Conservation (phyloP, 495 filamentous ascomycete genomes). For the Achaetomiella virescens region DNA sequence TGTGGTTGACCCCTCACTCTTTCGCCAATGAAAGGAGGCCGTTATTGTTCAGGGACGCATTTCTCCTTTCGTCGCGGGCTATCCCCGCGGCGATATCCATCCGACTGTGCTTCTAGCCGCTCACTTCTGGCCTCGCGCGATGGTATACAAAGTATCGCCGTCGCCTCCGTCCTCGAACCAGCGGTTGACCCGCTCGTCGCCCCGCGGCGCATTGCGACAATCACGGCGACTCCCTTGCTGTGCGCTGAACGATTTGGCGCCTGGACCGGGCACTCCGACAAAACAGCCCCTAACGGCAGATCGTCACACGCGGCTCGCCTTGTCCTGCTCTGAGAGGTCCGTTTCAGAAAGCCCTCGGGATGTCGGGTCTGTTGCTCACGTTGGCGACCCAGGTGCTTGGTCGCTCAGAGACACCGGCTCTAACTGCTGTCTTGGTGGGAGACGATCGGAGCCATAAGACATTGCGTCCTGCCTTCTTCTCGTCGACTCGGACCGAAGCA, state of each 20-base stretch:
- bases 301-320: slow-evolving; percentile 5
- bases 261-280: neutral
- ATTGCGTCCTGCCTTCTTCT: too few relatives aligned
- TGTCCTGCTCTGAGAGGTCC: slow-evolving; percentile 3
- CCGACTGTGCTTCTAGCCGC: neutral
- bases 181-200: neutral
- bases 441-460: too few relatives aligned
- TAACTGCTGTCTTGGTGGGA: too few relatives aligned
- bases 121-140: neutral
- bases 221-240: slow-evolving; percentile 6
- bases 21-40: too few relatives aligned
- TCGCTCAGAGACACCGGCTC: neutral
- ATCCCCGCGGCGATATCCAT: too few relatives aligned
- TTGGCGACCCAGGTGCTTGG: neutral
- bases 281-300: slow-evolving; percentile 8
- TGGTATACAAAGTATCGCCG: neutral
- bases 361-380: neutral
- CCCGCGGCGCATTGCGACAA: neutral
- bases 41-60: too few relatives aligned
- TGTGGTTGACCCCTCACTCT: too few relatives aligned
- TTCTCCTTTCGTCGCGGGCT: too few relatives aligned
- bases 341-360: slow-evolving; percentile 24
- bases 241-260: slow-evolving; percentile 10
- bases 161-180: neutral
- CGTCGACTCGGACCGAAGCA: neutral